Conservation (phyloP, 2,329 filamentous ascomycete genomes). For the Coleophoma crateriformis region DNA sequence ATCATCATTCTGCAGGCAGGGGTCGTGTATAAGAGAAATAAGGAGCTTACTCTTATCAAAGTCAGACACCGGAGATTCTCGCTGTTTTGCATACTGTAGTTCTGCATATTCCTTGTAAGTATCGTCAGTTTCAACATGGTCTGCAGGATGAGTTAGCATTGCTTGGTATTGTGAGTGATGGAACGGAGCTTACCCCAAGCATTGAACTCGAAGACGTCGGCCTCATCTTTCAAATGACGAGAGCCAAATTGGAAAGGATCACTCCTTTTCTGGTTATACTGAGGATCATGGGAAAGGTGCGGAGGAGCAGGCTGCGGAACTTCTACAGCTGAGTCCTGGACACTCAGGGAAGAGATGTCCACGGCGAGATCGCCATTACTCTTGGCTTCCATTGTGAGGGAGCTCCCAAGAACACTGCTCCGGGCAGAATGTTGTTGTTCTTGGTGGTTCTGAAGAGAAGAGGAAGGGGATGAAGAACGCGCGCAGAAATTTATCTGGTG, state of each 20-base stretch:
- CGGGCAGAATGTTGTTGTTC: neutral
- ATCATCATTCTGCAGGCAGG: constrained; percentile 43
- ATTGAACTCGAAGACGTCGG: constrained; percentile 95
- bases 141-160: no score
- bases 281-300: constrained; percentile 26
- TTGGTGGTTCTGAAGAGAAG: neutral
- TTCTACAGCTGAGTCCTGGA: constrained; percentile 12
- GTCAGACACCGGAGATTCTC: constrained; percentile 79
- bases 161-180: no score
- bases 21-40: neutral
- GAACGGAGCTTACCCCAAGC: constrained; percentile 60
- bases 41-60: constrained; percentile 73
- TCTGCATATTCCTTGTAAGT: constrained; percentile 82
- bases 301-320: constrained; percentile 13
- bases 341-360: constrained; percentile 11
- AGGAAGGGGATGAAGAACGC: neutral
- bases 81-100: constrained; percentile 78
- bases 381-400: constrained; percentile 5
- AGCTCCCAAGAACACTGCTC: neutral
- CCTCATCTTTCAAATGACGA: constrained; percentile 73
- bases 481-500: neutral
- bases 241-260: constrained; percentile 97
- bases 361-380: constrained; percentile 7
- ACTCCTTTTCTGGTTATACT: constrained; percentile 75
- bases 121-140: constrained; percentile 91